Percentiles rank a stretch among this genome's conserved stretches.
phyloP scores from a whole-genome alignment of 2,329 filamentous ascomycete species.

The Verticillium albo-atrum region DNA sequence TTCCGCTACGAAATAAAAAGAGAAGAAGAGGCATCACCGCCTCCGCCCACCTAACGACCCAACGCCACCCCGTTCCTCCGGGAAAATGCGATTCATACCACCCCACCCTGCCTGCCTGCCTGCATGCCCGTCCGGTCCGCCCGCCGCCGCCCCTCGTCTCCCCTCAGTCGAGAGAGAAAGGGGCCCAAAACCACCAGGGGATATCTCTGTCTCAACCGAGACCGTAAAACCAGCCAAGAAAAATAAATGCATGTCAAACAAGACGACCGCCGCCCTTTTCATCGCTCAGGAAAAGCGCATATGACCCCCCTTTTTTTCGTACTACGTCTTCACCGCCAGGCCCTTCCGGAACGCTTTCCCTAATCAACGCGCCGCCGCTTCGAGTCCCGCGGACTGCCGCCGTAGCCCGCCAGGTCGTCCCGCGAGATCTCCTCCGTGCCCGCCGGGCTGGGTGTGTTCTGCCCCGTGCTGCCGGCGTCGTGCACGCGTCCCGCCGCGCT shows the following conservation, averaged over 20 bases:
- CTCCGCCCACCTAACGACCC: too few relatives aligned
- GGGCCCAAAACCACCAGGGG: background rate
- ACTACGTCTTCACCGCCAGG: too few relatives aligned
- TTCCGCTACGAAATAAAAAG: background rate
- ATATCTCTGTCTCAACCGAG: background rate
- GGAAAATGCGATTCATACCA: background rate
- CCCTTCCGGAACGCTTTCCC: background rate
- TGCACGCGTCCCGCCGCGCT: conserved; percentile 11
- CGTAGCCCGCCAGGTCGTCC: conserved; percentile 30
- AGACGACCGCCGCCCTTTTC: background rate
- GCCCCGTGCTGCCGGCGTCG: background rate
- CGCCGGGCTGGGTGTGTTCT: conserved; percentile 38
- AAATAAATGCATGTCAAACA: background rate
- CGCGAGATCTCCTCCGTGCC: conserved; percentile 47
- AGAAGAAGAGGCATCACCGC: background rate
- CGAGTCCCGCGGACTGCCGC: conserved; percentile 19
- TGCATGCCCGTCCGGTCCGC: background rate
- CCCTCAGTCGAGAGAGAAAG: background rate
- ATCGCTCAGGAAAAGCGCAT: too few relatives aligned
- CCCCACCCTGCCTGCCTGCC: too few relatives aligned
- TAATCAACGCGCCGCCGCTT: conserved; percentile 34
- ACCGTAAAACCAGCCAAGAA: background rate
- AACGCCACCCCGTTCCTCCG: background rate
- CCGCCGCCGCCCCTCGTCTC: background rate
- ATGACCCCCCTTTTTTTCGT: too few relatives aligned